Evolutionary conservation across 306 rosid genomes (phyloP).

Genomic region (Quillaja saponaria): DNA sequence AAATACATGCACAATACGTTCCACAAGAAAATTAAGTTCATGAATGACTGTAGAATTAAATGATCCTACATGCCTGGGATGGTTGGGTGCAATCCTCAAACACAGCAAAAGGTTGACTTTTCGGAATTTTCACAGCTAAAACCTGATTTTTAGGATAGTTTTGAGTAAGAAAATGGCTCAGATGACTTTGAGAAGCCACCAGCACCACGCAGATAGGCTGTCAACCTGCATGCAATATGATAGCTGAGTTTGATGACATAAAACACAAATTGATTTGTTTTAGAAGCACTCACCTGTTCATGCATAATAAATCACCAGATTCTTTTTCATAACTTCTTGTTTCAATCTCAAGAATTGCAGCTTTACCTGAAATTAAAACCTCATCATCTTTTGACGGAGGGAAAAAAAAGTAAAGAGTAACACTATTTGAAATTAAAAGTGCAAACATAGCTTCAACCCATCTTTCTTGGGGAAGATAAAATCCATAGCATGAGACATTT

Average conservation of each 20-base stretch:
- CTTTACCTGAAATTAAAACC: constrained; percentile 69
- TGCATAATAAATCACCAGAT: constrained; percentile 79
- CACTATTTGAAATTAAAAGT: background rate
- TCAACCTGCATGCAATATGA: constrained; percentile 53
- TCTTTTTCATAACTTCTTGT: constrained; percentile 80
- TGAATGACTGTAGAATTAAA: background rate
- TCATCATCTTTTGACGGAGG: constrained; percentile 23
- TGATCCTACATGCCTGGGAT: constrained; percentile 63
- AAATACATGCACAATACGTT: background rate
- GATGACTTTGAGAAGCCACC: constrained; percentile 96
- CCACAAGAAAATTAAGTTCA: background rate
- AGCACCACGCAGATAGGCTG: constrained; percentile 81
- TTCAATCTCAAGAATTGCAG: constrained; percentile 89
- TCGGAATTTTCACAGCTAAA: constrained; percentile 59
- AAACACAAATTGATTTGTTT: constrained; percentile 24
- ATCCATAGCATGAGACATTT: too few species aligned
- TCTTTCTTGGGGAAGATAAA: constrained; percentile 14
- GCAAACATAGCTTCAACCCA: background rate
- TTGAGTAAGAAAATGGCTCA: constrained; percentile 69
- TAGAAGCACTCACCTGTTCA: constrained; percentile 65
- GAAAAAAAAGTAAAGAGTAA: constrained; percentile 11
- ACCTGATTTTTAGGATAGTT: constrained; percentile 59
- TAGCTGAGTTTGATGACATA: constrained; percentile 33
- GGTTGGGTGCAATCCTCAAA: constrained; percentile 73
- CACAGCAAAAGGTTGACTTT: constrained; percentile 66